Evolutionary conservation across 345 rosid genomes (phyloP).

Genomic region (Streptanthus diversifolius): DNA sequence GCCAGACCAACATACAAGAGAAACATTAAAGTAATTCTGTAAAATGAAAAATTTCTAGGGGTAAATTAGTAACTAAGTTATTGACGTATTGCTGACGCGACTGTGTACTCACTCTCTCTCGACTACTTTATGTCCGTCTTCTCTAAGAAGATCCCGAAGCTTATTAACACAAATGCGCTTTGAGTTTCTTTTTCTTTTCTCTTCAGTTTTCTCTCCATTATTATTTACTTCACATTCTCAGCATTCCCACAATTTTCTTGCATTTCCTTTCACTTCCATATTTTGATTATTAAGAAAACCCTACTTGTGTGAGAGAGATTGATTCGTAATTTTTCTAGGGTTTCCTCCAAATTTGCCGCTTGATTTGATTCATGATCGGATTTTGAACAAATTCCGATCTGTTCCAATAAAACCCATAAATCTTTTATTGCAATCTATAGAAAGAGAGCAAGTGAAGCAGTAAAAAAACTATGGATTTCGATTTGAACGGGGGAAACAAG

Average conservation of each 20-base stretch:
- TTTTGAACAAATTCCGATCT: background rate
- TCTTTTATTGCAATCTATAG: background rate
- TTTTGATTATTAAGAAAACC: background rate
- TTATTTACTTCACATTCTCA: background rate
- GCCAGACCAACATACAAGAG: background rate
- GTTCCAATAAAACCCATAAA: background rate
- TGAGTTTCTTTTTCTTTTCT: background rate
- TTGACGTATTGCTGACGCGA: conserved; percentile 31
- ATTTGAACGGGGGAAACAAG: conserved; percentile 56
- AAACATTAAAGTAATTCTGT: background rate
- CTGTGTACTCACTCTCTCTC: conserved; percentile 4
- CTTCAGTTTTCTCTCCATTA: background rate
- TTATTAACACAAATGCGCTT: conserved; percentile 9
- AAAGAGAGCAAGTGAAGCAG: background rate
- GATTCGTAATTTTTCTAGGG: conserved; percentile 16
- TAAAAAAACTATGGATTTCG: conserved; percentile 56
- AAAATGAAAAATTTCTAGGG: background rate
- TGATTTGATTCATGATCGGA: background rate
- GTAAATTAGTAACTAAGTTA: background rate
- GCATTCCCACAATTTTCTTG: background rate
- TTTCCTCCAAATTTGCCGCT: conserved; percentile 9
- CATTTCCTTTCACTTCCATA: background rate
- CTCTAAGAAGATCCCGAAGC: conserved; percentile 17
- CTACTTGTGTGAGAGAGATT: background rate
- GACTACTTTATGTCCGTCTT: conserved; percentile 17